Conservation (phyloP, 441 rosid genomes). For the Mallotus repandus region DNA sequence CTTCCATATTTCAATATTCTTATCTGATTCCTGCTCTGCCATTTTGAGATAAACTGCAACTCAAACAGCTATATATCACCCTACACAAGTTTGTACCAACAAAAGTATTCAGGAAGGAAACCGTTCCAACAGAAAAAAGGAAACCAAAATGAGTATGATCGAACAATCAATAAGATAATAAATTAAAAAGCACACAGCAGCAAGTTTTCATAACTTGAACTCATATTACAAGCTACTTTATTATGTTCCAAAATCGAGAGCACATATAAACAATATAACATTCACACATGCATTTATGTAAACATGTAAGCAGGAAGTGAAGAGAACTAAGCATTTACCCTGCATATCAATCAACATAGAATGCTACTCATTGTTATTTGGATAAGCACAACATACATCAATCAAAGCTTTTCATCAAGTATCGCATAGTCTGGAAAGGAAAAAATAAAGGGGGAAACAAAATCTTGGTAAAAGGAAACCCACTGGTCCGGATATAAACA, state of each 20-base stretch:
- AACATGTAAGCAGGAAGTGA: not conserved
- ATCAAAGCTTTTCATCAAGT: not conserved
- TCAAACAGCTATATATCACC: slow-evolving; percentile 10
- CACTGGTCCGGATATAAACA: too few relatives aligned
- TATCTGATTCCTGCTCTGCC: slow-evolving; percentile 78
- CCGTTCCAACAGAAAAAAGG: not conserved
- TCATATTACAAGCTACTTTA: not conserved
- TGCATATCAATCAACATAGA: not conserved
- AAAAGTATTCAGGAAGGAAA: slow-evolving; percentile 1
- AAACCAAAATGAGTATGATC: not conserved
- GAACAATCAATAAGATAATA: not conserved
- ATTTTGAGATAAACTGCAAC: slow-evolving; percentile 29
- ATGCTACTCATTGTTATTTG: not conserved
- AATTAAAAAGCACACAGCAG: not conserved
- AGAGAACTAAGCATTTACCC: not conserved
- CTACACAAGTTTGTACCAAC: slow-evolving; percentile 2
- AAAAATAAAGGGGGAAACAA: too few relatives aligned
- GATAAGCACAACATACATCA: not conserved
- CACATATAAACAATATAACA: not conserved
- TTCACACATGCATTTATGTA: not conserved
- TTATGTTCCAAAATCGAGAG: not conserved
- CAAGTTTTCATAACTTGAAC: not conserved
- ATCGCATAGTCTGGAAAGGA: too few relatives aligned
- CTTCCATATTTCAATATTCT: slow-evolving; percentile 87
- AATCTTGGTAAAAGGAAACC: too few relatives aligned